A percentile compares a stretch with the other conserved stretches of the same genome.
phyloP scores from a whole-genome alignment of 73 alveolate genomes.

The Blepharisma stoltei region DNA sequence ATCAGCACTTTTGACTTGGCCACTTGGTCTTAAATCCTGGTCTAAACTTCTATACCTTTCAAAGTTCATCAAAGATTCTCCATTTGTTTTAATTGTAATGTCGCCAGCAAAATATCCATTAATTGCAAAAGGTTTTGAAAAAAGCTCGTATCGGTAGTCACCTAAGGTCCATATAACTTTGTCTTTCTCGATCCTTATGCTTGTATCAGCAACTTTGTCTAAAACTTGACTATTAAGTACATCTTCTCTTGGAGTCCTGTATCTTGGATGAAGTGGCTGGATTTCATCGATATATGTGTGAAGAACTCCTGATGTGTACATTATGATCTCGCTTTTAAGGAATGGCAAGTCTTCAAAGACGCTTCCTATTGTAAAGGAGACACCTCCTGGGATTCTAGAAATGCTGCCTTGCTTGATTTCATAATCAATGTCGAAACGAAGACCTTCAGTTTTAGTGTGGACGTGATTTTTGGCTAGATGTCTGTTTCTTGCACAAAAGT shows the following conservation, averaged over 20 bases:
- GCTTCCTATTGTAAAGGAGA: background rate
- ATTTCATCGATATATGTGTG: background rate
- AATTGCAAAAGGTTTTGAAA: background rate
- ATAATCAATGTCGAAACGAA: background rate
- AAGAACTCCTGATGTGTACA: background rate
- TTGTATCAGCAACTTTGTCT: background rate
- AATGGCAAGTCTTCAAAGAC: background rate
- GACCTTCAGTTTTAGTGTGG: background rate
- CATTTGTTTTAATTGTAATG: background rate
- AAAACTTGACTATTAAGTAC: background rate
- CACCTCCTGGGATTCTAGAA: background rate
- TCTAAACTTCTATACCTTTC: slow-evolving; percentile 22
- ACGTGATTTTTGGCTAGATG: background rate
- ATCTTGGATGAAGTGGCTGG: background rate
- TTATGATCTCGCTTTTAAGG: background rate
- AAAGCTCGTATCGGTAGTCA: background rate
- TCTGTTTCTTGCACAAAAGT: background rate
- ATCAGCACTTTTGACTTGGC: too few relatives aligned
- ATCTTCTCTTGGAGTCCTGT: background rate
- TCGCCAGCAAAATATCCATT: background rate
- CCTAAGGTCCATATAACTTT: background rate
- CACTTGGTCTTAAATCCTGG: too few relatives aligned
- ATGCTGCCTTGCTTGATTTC: background rate
- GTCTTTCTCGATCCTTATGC: background rate
- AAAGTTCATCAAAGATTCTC: background rate